Percentiles rank a stretch among this genome's conserved stretches.
Evolutionary conservation across 192 early-diverging fungal genomes (phyloP).

Genomic region (Backusella mclennaniae): DNA sequence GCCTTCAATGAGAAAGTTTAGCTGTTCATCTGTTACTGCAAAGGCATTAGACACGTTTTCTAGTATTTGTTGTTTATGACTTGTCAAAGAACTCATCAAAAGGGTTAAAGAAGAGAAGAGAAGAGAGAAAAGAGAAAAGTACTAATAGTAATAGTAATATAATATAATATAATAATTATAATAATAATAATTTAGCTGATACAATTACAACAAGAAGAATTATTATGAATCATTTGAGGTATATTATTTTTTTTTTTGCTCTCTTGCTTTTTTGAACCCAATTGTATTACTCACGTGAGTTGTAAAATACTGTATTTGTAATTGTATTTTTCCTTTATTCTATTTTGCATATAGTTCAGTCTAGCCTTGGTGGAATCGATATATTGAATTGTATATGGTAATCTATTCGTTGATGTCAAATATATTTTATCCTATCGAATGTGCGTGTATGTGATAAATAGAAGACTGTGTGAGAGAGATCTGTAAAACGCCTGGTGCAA

Average conservation of each 20-base stretch:
- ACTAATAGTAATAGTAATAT: not conserved
- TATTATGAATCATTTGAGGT: not conserved
- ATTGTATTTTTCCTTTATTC: not conserved
- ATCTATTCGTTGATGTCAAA: not conserved
- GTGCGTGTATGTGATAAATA: not conserved
- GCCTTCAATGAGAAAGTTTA: slow-evolving; percentile 39
- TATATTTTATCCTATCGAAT: not conserved
- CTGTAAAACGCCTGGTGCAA: not conserved
- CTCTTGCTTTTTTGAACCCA: not conserved
- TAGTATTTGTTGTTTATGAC: slow-evolving; percentile 11
- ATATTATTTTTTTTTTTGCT: not conserved
- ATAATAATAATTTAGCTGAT: not conserved
- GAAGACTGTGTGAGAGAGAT: not conserved
- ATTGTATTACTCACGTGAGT: slow-evolving; percentile 5
- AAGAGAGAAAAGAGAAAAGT: not conserved
- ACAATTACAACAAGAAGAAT: not conserved
- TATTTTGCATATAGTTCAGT: not conserved
- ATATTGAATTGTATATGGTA: not conserved
- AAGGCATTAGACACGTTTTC: not conserved
- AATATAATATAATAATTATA: not conserved
- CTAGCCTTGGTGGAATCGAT: not conserved
- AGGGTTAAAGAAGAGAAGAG: not conserved
- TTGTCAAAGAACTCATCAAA: slow-evolving; percentile 2
- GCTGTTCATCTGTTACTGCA: slow-evolving; percentile 3
- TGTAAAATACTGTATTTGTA: not conserved